These are phyloP conservation scores for Macrotyloma uniflorum DNA, from an alignment of 306 rosid species.

Conservation along the genomic window DNA sequence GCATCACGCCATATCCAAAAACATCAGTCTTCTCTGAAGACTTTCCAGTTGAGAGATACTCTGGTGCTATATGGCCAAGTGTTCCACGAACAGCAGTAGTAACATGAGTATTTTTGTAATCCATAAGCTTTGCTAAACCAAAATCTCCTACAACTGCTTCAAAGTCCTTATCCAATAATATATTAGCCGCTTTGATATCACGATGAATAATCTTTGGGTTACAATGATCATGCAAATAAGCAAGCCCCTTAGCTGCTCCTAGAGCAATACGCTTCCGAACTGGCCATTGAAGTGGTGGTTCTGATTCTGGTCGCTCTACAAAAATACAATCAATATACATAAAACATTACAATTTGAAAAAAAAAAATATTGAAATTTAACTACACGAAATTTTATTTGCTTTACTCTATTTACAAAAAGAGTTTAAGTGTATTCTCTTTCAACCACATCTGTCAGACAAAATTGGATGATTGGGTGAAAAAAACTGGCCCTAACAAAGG, in stretches of 20 bases:
- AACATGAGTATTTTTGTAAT: constrained; percentile 87
- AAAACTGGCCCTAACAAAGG: not conserved
- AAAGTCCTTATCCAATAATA: constrained; percentile 82
- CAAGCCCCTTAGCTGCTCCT: constrained; percentile 91
- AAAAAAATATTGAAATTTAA: not conserved
- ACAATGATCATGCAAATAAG: constrained; percentile 96
- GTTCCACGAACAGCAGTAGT: constrained; percentile 96
- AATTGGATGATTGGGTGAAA: not conserved
- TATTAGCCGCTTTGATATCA: constrained; percentile 94
- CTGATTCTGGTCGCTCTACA: constrained; percentile 64
- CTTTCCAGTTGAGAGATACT: constrained; percentile 90
- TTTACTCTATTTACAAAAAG: not conserved
- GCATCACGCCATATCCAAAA: constrained; percentile 95
- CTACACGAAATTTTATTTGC: constrained; percentile 2
- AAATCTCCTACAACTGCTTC: constrained; percentile 97
- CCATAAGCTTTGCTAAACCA: constrained; percentile 91
- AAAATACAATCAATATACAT: constrained; percentile 30
- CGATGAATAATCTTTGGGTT: constrained; percentile 95
- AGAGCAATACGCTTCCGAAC: constrained; percentile 65
- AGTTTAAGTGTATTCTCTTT: not conserved
- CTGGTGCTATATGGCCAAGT: constrained; percentile 93
- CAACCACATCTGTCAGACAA: not conserved
- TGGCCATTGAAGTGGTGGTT: constrained; percentile 70
- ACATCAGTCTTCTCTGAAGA: constrained; percentile 94
- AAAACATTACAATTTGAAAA: not conserved